These are phyloP conservation scores for Phylloboletellus chloephorus DNA, from an alignment of 1,284 basidiomycete genomes.

Conservation along the genomic window DNA sequence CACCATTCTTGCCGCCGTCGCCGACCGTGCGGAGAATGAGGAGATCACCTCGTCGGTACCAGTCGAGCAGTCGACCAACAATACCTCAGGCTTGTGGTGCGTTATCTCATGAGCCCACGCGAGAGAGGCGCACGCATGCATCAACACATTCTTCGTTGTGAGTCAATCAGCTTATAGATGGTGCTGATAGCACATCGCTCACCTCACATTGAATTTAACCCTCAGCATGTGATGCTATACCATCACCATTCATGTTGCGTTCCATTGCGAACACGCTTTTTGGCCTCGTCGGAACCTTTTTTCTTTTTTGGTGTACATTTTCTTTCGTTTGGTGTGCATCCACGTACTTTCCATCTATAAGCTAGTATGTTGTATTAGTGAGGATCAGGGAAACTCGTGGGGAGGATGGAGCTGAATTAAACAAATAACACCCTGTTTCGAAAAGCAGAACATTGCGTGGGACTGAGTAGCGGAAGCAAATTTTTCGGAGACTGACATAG, in stretches of 20 bases:
- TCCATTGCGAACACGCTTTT: conserved; percentile 3
- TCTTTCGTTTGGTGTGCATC: conserved; percentile 19
- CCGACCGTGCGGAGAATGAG: conserved; percentile 3
- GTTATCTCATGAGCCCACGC: conserved; percentile 18
- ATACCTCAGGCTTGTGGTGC: conserved; percentile 10
- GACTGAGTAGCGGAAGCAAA: too few relatives aligned
- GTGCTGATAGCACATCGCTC: conserved; percentile 3
- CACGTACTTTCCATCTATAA: conserved; percentile 21
- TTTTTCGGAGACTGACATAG: too few relatives aligned
- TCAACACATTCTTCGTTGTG: conserved; percentile 18
- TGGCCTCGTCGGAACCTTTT: conserved; percentile 5
- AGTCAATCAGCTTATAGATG: conserved; percentile 6
- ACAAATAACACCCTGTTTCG: neutral
- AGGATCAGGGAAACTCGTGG: conserved; percentile 1
- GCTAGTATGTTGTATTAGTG: conserved; percentile 24
- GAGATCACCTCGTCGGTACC: conserved; percentile 11
- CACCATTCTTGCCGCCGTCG: conserved; percentile 15
- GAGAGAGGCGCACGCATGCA: neutral
- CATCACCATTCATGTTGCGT: conserved; percentile 8
- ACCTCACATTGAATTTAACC: conserved; percentile 14
- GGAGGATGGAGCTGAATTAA: conserved; percentile 4
- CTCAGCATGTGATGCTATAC: neutral
- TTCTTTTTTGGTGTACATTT: conserved; percentile 10
- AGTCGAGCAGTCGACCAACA: conserved; percentile 8
- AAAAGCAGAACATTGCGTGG: too few relatives aligned